phyloP scores from a whole-genome alignment of 2,329 filamentous ascomycete species.

The Blastomyces gilchristii region DNA sequence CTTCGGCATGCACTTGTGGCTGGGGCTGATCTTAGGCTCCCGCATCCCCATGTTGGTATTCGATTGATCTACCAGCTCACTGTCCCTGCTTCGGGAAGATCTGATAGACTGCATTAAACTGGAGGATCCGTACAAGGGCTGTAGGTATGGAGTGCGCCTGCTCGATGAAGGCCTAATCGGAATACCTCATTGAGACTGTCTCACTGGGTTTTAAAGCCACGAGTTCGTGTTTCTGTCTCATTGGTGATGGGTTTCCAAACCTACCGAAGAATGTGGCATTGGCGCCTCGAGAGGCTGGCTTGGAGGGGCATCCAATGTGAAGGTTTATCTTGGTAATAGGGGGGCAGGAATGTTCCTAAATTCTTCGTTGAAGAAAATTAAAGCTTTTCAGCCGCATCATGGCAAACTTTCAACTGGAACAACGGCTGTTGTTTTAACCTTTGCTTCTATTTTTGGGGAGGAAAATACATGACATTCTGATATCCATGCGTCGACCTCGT shows the following conservation, averaged over 20 bases:
- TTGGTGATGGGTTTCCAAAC: not conserved
- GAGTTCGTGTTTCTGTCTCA: not conserved
- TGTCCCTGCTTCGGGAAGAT: not conserved
- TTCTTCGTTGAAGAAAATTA: not conserved
- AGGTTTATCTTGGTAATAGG: not conserved
- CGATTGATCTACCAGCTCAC: not conserved
- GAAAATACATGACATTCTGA: not conserved
- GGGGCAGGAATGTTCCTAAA: not conserved
- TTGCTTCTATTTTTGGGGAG: not conserved
- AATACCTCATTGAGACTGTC: not conserved
- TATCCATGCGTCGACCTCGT: not conserved
- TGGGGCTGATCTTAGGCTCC: not conserved
- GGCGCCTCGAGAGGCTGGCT: not conserved
- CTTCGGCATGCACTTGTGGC: not conserved
- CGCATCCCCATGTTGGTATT: no score
- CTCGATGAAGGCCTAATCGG: not conserved
- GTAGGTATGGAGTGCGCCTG: not conserved
- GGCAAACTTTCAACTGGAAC: not conserved
- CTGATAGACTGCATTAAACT: not conserved
- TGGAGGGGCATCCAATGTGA: not conserved
- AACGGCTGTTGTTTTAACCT: not conserved
- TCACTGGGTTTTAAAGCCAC: not conserved
- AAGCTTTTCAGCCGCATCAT: not conserved
- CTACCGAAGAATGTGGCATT: not conserved
- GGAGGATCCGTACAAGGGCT: not conserved